phyloP scores from a whole-genome alignment of 2,329 filamentous ascomycete genomes.

The Capronia americana region DNA sequence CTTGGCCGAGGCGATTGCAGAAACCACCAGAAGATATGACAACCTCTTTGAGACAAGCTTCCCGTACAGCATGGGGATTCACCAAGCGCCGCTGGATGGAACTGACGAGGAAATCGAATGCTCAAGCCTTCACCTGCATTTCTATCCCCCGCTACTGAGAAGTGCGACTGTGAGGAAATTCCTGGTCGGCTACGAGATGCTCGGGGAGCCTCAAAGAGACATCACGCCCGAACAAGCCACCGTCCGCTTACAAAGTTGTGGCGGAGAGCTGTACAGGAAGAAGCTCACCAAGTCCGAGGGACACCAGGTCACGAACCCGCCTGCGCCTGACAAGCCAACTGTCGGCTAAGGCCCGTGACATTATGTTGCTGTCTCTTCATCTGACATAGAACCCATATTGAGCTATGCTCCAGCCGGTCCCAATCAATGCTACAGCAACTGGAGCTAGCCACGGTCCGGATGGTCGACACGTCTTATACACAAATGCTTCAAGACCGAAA shows the following conservation, averaged over 20 bases:
- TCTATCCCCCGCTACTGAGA: conserved; percentile 90
- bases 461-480: conserved; percentile 77
- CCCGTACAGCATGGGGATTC: conserved; percentile 95
- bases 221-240: conserved; percentile 97
- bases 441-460: conserved; percentile 65
- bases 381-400: conserved; percentile 74
- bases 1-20: conserved; percentile 83
- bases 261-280: conserved; percentile 83
- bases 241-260: conserved; percentile 74
- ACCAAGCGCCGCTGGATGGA: conserved; percentile 88
- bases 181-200: conserved; percentile 92
- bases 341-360: background rate
- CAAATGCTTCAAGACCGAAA: conserved; percentile 79
- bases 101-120: conserved; percentile 82
- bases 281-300: conserved; percentile 47
- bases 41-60: conserved; percentile 97
- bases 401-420: conserved; percentile 65
- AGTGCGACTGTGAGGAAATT: conserved; percentile 96
- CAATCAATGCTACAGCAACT: conserved; percentile 62
- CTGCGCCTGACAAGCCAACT: conserved; percentile 27
- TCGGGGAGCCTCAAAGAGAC: conserved; percentile 97
- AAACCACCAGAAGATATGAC: conserved; percentile 90
- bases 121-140: conserved; percentile 95
- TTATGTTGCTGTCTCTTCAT: conserved; percentile 12
- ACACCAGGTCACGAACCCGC: conserved; percentile 28